Conservation (phyloP, 176 grass and related monocot genomes). For the Oryza meyeriana region DNA sequence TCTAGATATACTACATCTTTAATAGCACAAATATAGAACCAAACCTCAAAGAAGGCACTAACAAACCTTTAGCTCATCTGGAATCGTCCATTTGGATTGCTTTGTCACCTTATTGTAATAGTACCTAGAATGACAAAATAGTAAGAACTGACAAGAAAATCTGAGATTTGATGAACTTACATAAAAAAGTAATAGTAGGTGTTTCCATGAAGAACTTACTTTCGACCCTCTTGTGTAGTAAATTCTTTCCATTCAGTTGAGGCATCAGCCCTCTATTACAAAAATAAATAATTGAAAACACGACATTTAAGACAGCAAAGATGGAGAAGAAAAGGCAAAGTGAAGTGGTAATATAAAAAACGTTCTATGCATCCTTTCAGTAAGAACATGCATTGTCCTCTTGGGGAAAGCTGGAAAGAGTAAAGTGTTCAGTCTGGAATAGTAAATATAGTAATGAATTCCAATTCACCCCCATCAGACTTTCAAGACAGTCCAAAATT, state of each 20-base stretch:
- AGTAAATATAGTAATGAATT: background rate
- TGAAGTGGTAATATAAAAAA: background rate
- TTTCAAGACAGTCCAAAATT: background rate
- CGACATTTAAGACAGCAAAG: background rate
- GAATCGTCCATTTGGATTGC: background rate
- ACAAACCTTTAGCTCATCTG: background rate
- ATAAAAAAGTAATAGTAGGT: background rate
- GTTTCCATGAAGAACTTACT: slow-evolving; percentile 56
- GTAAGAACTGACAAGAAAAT: slow-evolving; percentile 24
- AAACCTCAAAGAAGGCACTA: background rate
- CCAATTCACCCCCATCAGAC: background rate
- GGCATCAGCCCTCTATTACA: slow-evolving; percentile 75
- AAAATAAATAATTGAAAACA: slow-evolving; percentile 1
- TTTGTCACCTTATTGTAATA: slow-evolving; percentile 40
- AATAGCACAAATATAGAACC: background rate
- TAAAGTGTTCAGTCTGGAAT: background rate
- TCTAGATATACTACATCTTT: background rate
- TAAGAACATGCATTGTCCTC: slow-evolving; percentile 2
- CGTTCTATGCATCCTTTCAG: slow-evolving; percentile 1
- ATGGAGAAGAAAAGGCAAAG: background rate
- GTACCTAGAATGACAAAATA: slow-evolving; percentile 25
- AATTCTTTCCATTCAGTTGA: slow-evolving; percentile 99
- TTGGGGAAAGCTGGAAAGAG: background rate
- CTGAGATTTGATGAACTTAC: slow-evolving; percentile 7
- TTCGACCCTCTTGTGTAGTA: slow-evolving; percentile 72